Evolutionary conservation across 139 green algal genomes (phyloP).

Genomic region (Asterochloris erici): DNA sequence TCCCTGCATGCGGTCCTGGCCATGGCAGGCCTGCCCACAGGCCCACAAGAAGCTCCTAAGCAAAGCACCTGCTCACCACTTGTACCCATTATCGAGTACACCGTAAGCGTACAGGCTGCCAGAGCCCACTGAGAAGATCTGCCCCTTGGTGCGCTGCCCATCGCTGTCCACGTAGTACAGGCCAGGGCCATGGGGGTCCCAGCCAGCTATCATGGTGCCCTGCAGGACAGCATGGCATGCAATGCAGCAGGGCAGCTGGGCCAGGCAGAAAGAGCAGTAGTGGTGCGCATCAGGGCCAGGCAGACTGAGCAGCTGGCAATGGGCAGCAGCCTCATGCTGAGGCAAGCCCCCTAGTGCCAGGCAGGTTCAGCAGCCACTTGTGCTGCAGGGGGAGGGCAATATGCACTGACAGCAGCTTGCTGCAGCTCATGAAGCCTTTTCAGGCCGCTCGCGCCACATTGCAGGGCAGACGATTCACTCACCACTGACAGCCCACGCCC

Average conservation of each 20-base stretch:
- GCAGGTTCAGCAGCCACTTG: background rate
- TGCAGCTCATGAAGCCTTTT: background rate
- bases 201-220: conserved; percentile 97
- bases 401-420: too few species aligned
- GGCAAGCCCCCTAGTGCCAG: background rate
- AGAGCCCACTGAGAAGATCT: conserved; percentile 94
- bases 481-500: conserved; percentile 97
- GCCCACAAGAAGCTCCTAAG: too few species aligned
- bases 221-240: conserved; percentile 20
- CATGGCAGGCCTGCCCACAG: too few species aligned
- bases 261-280: background rate
- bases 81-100: conserved; percentile 92
- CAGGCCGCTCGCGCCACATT: background rate
- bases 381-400: too few species aligned
- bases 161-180: conserved; percentile 99
- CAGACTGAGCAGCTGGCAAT: background rate
- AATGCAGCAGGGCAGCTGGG: background rate
- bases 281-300: background rate
- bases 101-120: conserved; percentile 97
- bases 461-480: conserved; percentile 1
- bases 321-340: background rate
- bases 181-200: conserved; percentile 78
- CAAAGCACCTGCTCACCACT: conserved; percentile 42
- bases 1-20: too few species aligned
- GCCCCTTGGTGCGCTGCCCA: conserved; percentile 89